Percentiles rank a stretch among this genome's conserved stretches.
Conservation (phyloP, 768 basidiomycete species). For the Xanthoconium stramineum region DNA sequence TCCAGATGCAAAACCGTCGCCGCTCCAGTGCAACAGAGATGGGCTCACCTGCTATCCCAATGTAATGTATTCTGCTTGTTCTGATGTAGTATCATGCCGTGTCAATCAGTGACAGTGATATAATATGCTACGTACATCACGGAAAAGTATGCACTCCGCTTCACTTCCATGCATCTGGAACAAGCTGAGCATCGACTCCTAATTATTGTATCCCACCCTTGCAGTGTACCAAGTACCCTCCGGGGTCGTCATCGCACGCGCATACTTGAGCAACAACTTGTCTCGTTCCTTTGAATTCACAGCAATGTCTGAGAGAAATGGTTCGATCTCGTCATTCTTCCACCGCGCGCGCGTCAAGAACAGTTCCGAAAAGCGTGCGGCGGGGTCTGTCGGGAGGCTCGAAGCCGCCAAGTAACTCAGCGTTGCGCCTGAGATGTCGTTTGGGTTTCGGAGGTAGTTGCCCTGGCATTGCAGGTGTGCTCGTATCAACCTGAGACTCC, state of each 20-base stretch:
- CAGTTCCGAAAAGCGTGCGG: constrained; percentile 80
- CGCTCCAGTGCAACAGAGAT: too few relatives aligned
- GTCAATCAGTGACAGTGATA: not conserved
- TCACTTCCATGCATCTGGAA: too few relatives aligned
- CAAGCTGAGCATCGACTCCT: constrained; percentile 1
- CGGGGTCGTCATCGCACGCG: constrained; percentile 68
- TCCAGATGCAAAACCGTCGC: too few relatives aligned
- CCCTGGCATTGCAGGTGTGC: constrained; percentile 51
- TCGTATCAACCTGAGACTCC: not conserved
- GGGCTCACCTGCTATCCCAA: too few relatives aligned
- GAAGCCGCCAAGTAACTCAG: constrained; percentile 77
- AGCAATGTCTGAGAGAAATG: constrained; percentile 79
- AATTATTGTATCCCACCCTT: constrained; percentile 57
- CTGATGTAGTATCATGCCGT: too few relatives aligned
- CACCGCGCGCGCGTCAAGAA: constrained; percentile 79
- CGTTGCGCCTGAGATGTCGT: constrained; percentile 32
- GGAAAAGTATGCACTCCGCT: too few relatives aligned
- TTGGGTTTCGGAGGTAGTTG: constrained; percentile 56
- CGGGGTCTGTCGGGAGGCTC: constrained; percentile 70
- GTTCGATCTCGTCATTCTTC: constrained; percentile 75
- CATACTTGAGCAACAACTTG: constrained; percentile 82
- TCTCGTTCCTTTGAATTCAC: constrained; percentile 86
- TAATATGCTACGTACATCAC: not conserved
- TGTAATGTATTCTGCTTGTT: too few relatives aligned
- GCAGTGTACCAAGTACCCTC: constrained; percentile 75